Conservation (phyloP, 148 eudicot species). For the Linanthus parryae region DNA sequence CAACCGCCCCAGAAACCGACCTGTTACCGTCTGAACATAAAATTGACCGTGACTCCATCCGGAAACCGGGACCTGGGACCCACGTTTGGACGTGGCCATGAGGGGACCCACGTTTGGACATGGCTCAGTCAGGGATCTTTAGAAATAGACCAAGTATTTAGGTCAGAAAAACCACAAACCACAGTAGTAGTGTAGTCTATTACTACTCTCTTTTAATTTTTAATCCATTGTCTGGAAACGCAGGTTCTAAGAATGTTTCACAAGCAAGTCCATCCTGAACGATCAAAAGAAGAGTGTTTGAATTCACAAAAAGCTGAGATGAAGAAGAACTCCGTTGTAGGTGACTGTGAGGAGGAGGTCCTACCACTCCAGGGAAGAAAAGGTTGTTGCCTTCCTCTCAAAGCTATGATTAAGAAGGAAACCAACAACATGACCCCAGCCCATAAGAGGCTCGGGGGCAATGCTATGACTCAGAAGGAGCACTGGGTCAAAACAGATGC, state of each 20-base stretch:
- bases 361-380: slow-evolving; percentile 11
- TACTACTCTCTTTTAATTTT: neutral
- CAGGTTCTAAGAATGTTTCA: slow-evolving; percentile 34
- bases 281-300: slow-evolving; percentile 17
- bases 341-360: slow-evolving; percentile 8
- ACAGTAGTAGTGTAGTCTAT: too few relatives aligned
- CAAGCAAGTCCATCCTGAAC: slow-evolving; percentile 50
- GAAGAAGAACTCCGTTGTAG: slow-evolving; percentile 9
- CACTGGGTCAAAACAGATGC: slow-evolving; percentile 78
- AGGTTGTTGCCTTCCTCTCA: slow-evolving; percentile 16
- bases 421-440: slow-evolving; percentile 11
- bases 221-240: neutral
- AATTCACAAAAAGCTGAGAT: slow-evolving; percentile 12
- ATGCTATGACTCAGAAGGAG: slow-evolving; percentile 21
- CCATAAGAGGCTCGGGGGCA: slow-evolving; percentile 13
- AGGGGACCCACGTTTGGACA: too few relatives aligned
- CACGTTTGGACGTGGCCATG: too few relatives aligned
- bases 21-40: too few relatives aligned
- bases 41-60: too few relatives aligned
- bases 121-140: too few relatives aligned
- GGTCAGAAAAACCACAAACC: too few relatives aligned
- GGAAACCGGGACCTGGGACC: too few relatives aligned
- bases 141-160: too few relatives aligned
- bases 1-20: too few relatives aligned
- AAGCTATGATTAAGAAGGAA: slow-evolving; percentile 13